Conservation (phyloP, 2,329 filamentous ascomycete genomes). For the Exserohilum rostratum region DNA sequence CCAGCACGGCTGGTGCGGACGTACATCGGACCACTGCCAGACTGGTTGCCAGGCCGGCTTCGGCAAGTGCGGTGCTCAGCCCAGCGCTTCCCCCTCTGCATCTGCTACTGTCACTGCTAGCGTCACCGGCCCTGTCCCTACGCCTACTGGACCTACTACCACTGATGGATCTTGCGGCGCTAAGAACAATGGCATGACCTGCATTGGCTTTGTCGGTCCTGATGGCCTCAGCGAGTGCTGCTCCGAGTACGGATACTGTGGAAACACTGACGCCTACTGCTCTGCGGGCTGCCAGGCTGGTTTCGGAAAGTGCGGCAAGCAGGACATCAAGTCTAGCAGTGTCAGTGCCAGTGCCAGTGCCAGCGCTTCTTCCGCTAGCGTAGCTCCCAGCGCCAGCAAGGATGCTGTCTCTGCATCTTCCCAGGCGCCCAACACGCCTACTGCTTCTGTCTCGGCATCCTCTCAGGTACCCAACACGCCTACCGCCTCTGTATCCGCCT, state of each 20-base stretch:
- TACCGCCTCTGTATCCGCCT: conserved; percentile 4
- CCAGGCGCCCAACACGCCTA: too few relatives aligned
- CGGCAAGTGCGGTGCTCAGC: conserved; percentile 18
- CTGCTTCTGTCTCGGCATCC: too few relatives aligned
- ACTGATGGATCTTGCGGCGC: conserved; percentile 52
- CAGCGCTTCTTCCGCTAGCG: conserved; percentile 4
- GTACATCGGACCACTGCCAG: conserved; percentile 29
- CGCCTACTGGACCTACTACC: conserved; percentile 37
- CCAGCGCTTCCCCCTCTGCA: conserved; percentile 9
- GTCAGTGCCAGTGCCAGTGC: background rate
- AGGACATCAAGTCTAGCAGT: background rate
- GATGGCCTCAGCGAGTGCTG: conserved; percentile 49
- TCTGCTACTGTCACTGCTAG: conserved; percentile 13
- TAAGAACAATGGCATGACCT: conserved; percentile 32
- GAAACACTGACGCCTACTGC: conserved; percentile 31
- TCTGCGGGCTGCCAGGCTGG: conserved; percentile 35
- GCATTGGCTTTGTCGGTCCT: background rate
- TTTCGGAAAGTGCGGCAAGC: conserved; percentile 34
- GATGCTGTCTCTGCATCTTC: conserved; percentile 5
- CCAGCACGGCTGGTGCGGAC: conserved; percentile 49
- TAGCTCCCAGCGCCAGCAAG: background rate
- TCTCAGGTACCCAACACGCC: conserved; percentile 13
- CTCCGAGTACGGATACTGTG: conserved; percentile 40
- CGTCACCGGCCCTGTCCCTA: conserved; percentile 47
- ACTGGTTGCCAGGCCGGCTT: conserved; percentile 30